These are phyloP conservation scores for Apostasia shenzhenica DNA, from an alignment of 106 monocot genomes.

Conservation along the genomic window DNA sequence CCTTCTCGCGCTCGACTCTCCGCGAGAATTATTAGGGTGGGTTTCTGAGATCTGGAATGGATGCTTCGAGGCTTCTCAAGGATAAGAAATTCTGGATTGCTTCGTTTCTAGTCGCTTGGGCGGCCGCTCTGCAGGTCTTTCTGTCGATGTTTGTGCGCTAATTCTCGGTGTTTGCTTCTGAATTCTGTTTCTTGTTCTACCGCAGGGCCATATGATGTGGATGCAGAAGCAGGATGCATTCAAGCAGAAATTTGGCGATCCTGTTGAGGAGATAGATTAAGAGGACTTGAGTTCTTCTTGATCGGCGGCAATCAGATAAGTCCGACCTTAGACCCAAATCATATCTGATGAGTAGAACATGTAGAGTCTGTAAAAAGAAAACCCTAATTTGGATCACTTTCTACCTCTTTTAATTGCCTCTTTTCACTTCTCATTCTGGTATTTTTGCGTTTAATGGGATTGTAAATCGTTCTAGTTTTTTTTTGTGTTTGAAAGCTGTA, in stretches of 20 bases:
- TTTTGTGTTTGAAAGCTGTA: too few species aligned
- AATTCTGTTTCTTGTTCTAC: background rate
- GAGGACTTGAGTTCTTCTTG: background rate
- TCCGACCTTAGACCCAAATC: too few species aligned
- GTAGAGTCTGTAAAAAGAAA: too few species aligned
- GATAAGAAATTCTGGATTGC: constrained; percentile 73
- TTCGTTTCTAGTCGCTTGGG: constrained; percentile 57
- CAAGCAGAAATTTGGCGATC: constrained; percentile 47
- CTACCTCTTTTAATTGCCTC: too few species aligned
- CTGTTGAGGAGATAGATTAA: constrained; percentile 1
- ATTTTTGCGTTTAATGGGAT: too few species aligned
- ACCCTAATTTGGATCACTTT: too few species aligned
- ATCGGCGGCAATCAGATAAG: background rate
- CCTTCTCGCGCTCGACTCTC: background rate
- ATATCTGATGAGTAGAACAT: too few species aligned
- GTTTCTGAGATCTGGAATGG: constrained; percentile 12
- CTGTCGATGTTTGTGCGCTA: background rate
- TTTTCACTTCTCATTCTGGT: too few species aligned
- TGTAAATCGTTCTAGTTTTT: too few species aligned
- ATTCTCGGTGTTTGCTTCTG: background rate
- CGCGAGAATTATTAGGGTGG: background rate
- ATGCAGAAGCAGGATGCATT: constrained; percentile 59
- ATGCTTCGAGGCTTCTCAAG: constrained; percentile 38
- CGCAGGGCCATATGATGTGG: constrained; percentile 77
- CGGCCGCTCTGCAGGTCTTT: constrained; percentile 58